Evolutionary conservation across 768 basidiomycete genomes (phyloP).

Genomic region (Cystofilobasidium capitatum): DNA sequence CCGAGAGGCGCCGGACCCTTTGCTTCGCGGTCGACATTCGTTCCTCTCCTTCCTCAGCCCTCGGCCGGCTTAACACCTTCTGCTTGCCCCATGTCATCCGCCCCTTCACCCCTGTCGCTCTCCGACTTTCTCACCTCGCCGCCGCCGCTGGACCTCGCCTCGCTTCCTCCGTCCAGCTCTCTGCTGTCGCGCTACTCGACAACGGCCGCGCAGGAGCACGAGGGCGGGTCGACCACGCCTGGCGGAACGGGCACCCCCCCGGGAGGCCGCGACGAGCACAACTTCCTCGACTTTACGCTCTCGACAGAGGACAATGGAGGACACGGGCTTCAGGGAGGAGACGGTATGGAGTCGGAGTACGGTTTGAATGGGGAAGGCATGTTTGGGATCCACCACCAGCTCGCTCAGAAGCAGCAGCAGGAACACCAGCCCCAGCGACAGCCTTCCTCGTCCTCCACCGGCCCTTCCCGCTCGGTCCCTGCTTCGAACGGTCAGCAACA

Average conservation of each 20-base stretch:
- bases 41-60: too few relatives aligned
- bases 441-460: not conserved
- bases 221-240: not conserved
- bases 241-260: not conserved
- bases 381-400: conserved; percentile 2
- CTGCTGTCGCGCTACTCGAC: not conserved
- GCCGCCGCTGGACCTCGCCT: not conserved
- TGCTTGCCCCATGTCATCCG: not conserved
- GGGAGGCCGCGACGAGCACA: not conserved
- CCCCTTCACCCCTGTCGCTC: not conserved
- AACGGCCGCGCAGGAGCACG: not conserved
- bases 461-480: not conserved
- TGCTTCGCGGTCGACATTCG: too few relatives aligned
- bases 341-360: not conserved
- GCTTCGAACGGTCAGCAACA: not conserved
- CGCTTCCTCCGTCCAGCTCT: not conserved
- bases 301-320: not conserved
- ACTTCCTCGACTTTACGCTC: conserved; percentile 5
- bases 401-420: not conserved
- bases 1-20: too few relatives aligned
- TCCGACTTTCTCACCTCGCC: conserved; percentile 6
- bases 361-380: not conserved
- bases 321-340: not conserved
- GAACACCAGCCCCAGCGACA: not conserved
- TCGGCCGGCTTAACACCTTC: too few relatives aligned